Percentiles rank a stretch among this genome's conserved stretches.
Conservation (phyloP, 2,329 filamentous ascomycete genomes). For the Clarireedia hainanense region DNA sequence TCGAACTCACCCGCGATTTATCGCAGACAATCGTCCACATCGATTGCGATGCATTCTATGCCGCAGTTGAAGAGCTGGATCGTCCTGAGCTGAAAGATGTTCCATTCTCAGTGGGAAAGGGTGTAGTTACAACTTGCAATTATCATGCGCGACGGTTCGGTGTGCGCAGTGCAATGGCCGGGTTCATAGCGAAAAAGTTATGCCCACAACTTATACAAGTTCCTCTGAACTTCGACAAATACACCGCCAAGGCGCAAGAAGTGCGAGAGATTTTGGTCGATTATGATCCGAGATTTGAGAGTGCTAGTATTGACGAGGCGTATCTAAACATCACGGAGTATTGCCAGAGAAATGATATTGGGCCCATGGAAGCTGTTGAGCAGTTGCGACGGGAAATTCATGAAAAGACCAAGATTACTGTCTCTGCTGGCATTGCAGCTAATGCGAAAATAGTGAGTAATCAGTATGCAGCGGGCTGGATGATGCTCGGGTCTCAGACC, state of each 20-base stretch:
- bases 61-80: constrained; percentile 81
- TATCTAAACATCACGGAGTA: constrained; percentile 93
- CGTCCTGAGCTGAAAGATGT: constrained; percentile 76
- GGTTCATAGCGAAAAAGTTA: constrained; percentile 89
- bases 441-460: constrained; percentile 65
- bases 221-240: constrained; percentile 83
- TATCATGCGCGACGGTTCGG: constrained; percentile 87
- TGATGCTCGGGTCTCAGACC: neutral
- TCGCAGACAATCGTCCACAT: constrained; percentile 83
- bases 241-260: constrained; percentile 81
- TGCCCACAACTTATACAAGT: constrained; percentile 80
- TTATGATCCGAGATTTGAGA: constrained; percentile 91
- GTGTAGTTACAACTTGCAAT: constrained; percentile 64
- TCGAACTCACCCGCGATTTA: constrained; percentile 73
- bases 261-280: constrained; percentile 71
- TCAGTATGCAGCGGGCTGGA: neutral
- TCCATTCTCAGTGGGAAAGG: constrained; percentile 80
- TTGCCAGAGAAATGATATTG: constrained; percentile 59
- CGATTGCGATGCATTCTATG: constrained; percentile 97
- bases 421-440: constrained; percentile 89
- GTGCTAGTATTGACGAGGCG: constrained; percentile 90
- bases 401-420: constrained; percentile 70
- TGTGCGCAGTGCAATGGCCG: constrained; percentile 89
- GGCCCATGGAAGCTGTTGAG: constrained; percentile 64
- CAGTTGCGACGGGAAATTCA: constrained; percentile 72